Base-by-base conservation (phyloP, 345 rosid genomes). In the Populus ilicifolia region DNA sequence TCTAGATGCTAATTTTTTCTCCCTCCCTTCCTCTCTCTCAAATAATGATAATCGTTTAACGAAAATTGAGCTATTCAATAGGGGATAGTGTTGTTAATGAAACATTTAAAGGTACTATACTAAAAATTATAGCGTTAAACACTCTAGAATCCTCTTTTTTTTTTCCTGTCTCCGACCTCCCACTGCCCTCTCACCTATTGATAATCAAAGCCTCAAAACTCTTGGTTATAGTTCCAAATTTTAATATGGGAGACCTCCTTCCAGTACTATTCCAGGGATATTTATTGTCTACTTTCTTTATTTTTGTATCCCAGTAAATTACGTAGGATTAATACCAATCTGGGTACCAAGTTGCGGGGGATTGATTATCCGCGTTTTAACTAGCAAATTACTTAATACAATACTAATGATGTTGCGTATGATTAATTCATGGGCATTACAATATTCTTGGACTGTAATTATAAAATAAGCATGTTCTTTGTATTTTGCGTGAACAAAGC, bases 391-490 rank as follows among this genome's bases (percentile, higher is more conserved):
- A 21, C 25, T 20, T 20, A 21, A 11, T 54, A 9, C 20, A 30
- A 52, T 21, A 25, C 21, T 36, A 59, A 62, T 41, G 48, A 25
- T 29, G 61, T 36, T 29, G n/a, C 20, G 52, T 61, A 1, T 8
- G 61, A 21, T 21, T 23, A 9, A 23, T 23, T n/a, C 64, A 56
- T n/a, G 63, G 63, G 63, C 63, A 56, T 56, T n/a, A 10, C 64
- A 2, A 59, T 23, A 23, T 59, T 59, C 29, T 1, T 9, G 64
- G 63, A 1, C 3, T 56, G 63, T 56, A 56, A 56, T 56, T n/a
- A 9, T 56, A 56, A 56, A 56, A 56, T 27, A 54, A n/a, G 50
- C 66, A 48, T 67, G 39, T 25, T 48, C 25, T 74, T 74, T 79
- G 73, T 59, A 61, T 33, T 68, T 43, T 21, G 9, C 36, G 43